Evolutionary conservation across 2,329 filamentous ascomycete species (phyloP), one percentile per base, ranked within the genome.

Genomic region (Tolypocladium inflatum): DNA sequence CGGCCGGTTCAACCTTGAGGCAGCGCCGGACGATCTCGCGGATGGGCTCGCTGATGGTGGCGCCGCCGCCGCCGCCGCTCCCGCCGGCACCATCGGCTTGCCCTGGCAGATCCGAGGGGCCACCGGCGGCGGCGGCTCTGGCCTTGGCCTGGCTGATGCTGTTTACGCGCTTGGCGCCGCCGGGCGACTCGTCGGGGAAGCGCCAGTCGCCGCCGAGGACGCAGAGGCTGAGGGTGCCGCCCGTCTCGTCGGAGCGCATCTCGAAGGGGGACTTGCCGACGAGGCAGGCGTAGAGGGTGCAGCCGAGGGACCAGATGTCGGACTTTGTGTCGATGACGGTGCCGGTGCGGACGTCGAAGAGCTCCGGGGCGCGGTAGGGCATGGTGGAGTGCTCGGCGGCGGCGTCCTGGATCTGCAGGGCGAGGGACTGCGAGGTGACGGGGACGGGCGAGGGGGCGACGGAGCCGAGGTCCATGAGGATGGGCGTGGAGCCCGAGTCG

Each of bases 211-310:
- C 94, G 60, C 91, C 90, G 19, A 96, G 77, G 21, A 97, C 90
- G 71, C 93, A 97, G 64, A 97, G 89, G 65, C 89, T 95, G 63
- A 99, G 77, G 63, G 89, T 94, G 51, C 94, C 94, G 63, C 94
- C 94, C 0, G 94, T 97, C 77, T 99, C 93, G 72, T 99, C 94
- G 63, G 88, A 93, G 61, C 94, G 87, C 70, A 92, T 90, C 78
- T 99, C 94, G 67, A 99, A 99, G 2, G 94, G 94, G 17, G 90
- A 95, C 74, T 99, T 97, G 63, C 94, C 94, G 35, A 97, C 91
- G 11, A 99, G 81, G 68, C 94, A 97, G 42, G 94, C 94, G 74
- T 96, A 99, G 51, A 99, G 80, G n/a, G 94, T 97, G 78, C 94
- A 97, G 55, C 94, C 94, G 26, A 99, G 77, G 19, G 90, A 96